Base-by-base conservation (phyloP, 129 eudicot species). In the Helichrysum umbraculigerum region DNA sequence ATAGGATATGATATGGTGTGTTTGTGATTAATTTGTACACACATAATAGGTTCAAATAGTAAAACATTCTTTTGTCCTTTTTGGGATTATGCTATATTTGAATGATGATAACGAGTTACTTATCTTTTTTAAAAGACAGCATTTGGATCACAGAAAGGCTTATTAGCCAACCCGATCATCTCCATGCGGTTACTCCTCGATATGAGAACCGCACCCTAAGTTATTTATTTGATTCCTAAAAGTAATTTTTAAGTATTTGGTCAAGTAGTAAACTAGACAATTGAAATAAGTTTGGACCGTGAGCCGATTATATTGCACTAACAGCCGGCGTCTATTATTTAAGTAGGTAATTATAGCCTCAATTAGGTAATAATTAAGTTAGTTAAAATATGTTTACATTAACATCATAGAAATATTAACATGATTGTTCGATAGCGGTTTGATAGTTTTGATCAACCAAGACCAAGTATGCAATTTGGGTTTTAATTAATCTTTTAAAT, bases 251-350 rank as follows among this genome's bases (percentile, higher is more conserved):
- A 22, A 35, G 51, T 64, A 39, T 75, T 4, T 61, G 29, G 42
- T 74, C 29, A 21, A 66, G 54, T 58, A 52, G 51, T 57, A 56
- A 25, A 25, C 28, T 25, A 25, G 52, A 77, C 41, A 69, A 34
- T 69, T 58, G 25, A 58, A 57, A 33, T 15, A 58, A 57, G 52
- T 44, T 58, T 70, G 76, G 70, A 44, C 33, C n/a, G 0, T 19
- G 66, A 14, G 29, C 1, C 30, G 28, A 25, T 29, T 8, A 50
- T 62, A 63, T 71, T 78, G 71, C 59, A 61, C 57, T 57, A 71
- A n/a, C 11, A 50, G 79, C 75, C 83, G 83, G 79, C 83, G 16
- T 62, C 82, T 41, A 66, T 73, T 73, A 66, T 80, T 39, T 52
- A 35, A 79, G 63, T 79, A 20, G 25, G 56, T 35, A 33, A 47